Conservation (phyloP, 2,329 filamentous ascomycete genomes). For the Diaporthe capsici region DNA sequence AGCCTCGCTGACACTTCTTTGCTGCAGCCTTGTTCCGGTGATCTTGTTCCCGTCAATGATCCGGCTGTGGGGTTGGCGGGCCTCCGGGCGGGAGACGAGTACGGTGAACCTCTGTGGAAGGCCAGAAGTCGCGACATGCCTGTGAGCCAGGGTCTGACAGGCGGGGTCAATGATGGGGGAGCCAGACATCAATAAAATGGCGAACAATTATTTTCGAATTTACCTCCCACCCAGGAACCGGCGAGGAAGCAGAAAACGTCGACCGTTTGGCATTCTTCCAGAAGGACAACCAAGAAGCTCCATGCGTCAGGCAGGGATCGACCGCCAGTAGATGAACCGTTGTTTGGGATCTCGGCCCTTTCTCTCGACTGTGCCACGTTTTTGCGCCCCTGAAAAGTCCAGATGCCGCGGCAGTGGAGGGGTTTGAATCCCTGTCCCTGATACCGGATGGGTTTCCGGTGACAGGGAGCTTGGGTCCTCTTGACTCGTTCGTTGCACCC, state of each 20-base stretch:
- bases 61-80: conserved; percentile 7
- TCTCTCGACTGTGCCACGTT: conserved; percentile 32
- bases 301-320: conserved; percentile 33
- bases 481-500: conserved; percentile 37
- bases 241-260: conserved; percentile 20
- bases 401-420: conserved; percentile 16
- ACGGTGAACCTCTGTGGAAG: background rate
- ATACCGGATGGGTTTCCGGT: conserved; percentile 37
- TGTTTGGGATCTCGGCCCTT: conserved; percentile 36
- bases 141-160: background rate
- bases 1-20: conserved; percentile 20
- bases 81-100: conserved; percentile 3
- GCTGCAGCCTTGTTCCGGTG: conserved; percentile 19
- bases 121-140: background rate
- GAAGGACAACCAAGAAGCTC: conserved; percentile 25
- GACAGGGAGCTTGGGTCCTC: conserved; percentile 32
- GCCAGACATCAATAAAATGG: conserved; percentile 28
- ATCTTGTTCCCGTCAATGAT: background rate
- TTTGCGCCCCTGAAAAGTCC: conserved; percentile 24
- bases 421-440: conserved; percentile 31
- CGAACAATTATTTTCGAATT: conserved; percentile 30
- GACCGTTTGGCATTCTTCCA: conserved; percentile 35
- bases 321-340: conserved; percentile 29
- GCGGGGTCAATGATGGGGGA: background rate
- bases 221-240: conserved; percentile 19